Evolutionary conservation across 208 protist genomes (phyloP), one percentile per base, ranked within the genome.

Genomic region (Leishmania tarentolae): DNA sequence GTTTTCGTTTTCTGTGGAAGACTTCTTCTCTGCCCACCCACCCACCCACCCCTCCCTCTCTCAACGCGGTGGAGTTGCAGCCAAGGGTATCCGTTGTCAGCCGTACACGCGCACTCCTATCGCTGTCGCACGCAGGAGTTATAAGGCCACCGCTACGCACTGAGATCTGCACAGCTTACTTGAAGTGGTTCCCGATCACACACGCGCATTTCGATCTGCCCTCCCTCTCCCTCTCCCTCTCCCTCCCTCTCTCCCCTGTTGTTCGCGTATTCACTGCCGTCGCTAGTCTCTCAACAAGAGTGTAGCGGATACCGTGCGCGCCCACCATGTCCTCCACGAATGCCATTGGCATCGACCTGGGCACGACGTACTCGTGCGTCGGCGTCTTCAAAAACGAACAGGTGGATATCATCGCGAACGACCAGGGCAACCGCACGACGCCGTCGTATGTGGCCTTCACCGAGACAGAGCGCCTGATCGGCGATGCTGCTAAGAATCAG

Each of bases 281-380:
- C 24, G 17, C 7, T 61, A 5, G 7, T 46, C 7, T 24, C 66
- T 71, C 15, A 17, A 15, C 42, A 11, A 71, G 66, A 15, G 24
- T 13, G 40, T 40, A 6, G 66, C 21, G 21, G 66, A 71, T 46
- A 42, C 40, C 24, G 66, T 28, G 66, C 44, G 46, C 69, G 42
- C 69, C 5, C 9, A 80, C 35, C 17, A 83, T 80, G 76, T 72
- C 81, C 59, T 86, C 80, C 37, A 84, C 86, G n/a, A 86, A 74
- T 68, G 91, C 93, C 70, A 93, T 97, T 69, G 94, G 94, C 82
- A 99, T 99, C 85, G 98, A 99, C 92, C 89, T 99, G 31, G 97
- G 97, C 53, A 99, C 98, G 37, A 99, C 98, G 46, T 99, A 99
- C 93, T 99, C 94, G 61, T 99, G 98, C 89, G 98, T 99, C 42